A percentile compares a stretch with the other conserved stretches of the same genome.
These are phyloP conservation scores for Lepidopterella palustris DNA, from an alignment of 495 filamentous ascomycete species.

Conservation along the genomic window DNA sequence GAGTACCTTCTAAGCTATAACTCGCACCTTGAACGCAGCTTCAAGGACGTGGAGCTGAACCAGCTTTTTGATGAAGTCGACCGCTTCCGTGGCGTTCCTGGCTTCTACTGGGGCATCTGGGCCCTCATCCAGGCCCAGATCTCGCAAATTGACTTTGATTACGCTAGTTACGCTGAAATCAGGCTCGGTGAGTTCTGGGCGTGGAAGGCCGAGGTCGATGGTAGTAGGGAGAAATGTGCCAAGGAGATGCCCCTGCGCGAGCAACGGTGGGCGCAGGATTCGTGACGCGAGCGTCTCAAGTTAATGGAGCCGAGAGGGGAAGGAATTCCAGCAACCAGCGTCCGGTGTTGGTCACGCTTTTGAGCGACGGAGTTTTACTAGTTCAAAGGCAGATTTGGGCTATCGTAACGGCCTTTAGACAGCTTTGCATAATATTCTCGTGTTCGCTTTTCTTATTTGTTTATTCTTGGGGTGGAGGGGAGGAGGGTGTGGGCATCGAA, in stretches of 20 bases:
- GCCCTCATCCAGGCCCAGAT: slow-evolving; percentile 93
- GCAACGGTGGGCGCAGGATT: slow-evolving; percentile 69
- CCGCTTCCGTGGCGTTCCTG: slow-evolving; percentile 79
- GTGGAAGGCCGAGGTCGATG: slow-evolving; percentile 73
- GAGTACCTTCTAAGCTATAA: slow-evolving; percentile 66
- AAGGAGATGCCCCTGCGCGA: slow-evolving; percentile 69
- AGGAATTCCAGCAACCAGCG: background rate
- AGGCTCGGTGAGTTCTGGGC: slow-evolving; percentile 90
- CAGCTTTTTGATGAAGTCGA: slow-evolving; percentile 74
- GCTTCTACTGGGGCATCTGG: slow-evolving; percentile 93
- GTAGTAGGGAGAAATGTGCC: slow-evolving; percentile 48
- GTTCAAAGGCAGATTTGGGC: too few relatives aligned
- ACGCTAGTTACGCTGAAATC: slow-evolving; percentile 81
- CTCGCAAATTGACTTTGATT: slow-evolving; percentile 95
- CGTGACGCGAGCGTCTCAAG: too few relatives aligned
- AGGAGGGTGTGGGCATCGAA: too few relatives aligned
- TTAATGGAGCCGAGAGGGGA: too few relatives aligned
- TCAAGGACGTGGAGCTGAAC: slow-evolving; percentile 53
- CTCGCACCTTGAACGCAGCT: slow-evolving; percentile 28
- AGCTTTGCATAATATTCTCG: too few relatives aligned
- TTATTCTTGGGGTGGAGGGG: too few relatives aligned
- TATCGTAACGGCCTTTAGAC: too few relatives aligned
- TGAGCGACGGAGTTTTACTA: too few relatives aligned
- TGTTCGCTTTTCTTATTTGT: too few relatives aligned
- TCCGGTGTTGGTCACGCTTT: too few relatives aligned